Percentiles rank a stretch among this genome's conserved stretches.
Evolutionary conservation across 148 eudicot species (phyloP).

Genomic region (Rhododendron mucronatum): DNA sequence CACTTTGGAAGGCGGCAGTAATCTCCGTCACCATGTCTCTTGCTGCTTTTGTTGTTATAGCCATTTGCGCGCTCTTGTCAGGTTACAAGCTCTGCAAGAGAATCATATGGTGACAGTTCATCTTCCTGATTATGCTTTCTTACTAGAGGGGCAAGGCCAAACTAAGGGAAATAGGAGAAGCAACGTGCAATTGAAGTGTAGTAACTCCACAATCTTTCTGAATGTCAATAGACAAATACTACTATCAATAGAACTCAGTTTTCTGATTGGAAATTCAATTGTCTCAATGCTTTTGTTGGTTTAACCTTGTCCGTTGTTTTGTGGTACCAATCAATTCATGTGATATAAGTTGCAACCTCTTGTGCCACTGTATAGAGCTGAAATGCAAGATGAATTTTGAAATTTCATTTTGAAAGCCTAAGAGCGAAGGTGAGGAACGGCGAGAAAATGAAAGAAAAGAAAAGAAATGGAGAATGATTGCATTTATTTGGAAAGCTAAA

Average conservation of each 20-base stretch:
- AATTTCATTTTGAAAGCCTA: background rate
- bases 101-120: slow-evolving; percentile 31
- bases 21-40: slow-evolving; percentile 32
- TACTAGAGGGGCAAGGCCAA: background rate
- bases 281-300: background rate
- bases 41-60: slow-evolving; percentile 21
- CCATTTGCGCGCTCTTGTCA: slow-evolving; percentile 24
- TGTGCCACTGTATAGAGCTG: background rate
- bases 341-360: background rate
- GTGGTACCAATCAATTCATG: background rate
- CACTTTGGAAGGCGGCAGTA: slow-evolving; percentile 22
- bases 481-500: background rate
- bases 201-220: background rate
- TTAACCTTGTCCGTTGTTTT: background rate
- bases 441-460: too few species aligned
- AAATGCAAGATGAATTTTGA: background rate
- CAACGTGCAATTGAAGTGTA: background rate
- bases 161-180: background rate
- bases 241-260: background rate
- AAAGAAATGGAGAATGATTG: too few species aligned
- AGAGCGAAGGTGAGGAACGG: too few species aligned
- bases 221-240: background rate
- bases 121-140: background rate
- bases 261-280: background rate
- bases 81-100: slow-evolving; percentile 41